These are phyloP conservation scores for Lenzites betulinus DNA, from an alignment of 768 basidiomycete species.

Conservation along the genomic window DNA sequence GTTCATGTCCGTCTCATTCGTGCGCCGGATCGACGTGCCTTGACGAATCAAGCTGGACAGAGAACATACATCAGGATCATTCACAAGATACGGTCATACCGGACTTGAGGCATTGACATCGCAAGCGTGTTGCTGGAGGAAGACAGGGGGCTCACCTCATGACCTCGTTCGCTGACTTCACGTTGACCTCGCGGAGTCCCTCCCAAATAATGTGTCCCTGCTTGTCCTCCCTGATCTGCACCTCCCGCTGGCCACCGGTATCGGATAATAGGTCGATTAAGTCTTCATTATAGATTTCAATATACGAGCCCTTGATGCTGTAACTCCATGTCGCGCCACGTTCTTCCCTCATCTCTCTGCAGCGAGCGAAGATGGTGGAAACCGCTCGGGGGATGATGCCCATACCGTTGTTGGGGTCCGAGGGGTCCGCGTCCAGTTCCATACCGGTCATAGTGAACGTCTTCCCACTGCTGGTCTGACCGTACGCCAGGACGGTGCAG, in stretches of 20 bases:
- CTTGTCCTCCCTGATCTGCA: constrained; percentile 96
- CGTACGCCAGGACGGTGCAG: constrained; percentile 97
- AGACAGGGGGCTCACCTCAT: constrained; percentile 73
- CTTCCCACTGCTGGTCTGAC: constrained; percentile 96
- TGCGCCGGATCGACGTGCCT: constrained; percentile 88
- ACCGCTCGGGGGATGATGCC: constrained; percentile 97
- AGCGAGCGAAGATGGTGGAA: constrained; percentile 79
- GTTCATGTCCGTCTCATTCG: constrained; percentile 99
- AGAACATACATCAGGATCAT: neutral
- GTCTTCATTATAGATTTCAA: constrained; percentile 99
- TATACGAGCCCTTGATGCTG: constrained; percentile 85
- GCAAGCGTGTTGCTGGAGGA: neutral
- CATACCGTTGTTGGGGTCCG: constrained; percentile 81
- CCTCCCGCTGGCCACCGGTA: constrained; percentile 71
- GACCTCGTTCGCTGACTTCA: constrained; percentile 83
- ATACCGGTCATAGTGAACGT: constrained; percentile 98
- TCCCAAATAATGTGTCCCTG: constrained; percentile 97
- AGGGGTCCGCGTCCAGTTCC: constrained; percentile 85
- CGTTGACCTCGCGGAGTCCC: constrained; percentile 88
- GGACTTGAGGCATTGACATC: neutral
- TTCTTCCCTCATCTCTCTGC: constrained; percentile 75
- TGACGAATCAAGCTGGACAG: constrained; percentile 76
- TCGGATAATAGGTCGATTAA: constrained; percentile 91
- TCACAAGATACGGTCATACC: neutral
- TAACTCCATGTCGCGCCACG: constrained; percentile 77